Base-by-base conservation (phyloP, 2,329 filamentous ascomycete genomes). In the Xylaria sp. region DNA sequence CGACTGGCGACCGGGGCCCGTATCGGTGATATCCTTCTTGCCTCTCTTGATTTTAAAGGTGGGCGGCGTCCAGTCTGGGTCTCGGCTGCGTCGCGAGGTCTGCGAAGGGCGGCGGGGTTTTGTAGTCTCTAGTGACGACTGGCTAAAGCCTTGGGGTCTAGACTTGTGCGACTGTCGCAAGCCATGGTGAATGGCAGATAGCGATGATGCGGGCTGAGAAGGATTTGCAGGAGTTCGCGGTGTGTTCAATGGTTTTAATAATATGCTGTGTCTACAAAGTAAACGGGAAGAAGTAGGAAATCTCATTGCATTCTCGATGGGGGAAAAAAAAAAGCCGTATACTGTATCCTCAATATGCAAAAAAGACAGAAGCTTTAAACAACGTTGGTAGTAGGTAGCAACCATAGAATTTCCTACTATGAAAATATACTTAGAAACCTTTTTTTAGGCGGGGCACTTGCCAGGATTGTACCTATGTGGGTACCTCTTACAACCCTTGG, bases 131-230 rank as follows among this genome's bases (percentile, higher is more conserved):
- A 79, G 70, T n/a, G 76, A 76, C 15, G 70, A 73, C 4, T 60
- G 53, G 2, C 72, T 70, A 56, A 75, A 75, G 13, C 78, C 77
- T 62, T 79, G 78, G 20, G 76, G 75, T 58, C 75, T 72, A 41
- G 76, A 74, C 63, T 78, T 78, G 65, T 80, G 71, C 23, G 80
- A 81, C 41, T 74, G 68, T 30, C 89, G 87, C 63, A 93, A 83
- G 15, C 91, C 91, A 53, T 86, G 83, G 71, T 89, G 87, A 74
- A 94, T 93, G 50, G 90, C 91, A 10, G 90, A 91, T 67, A 93
- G 84, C 48, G 89, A 90, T 25, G 86, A 85, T 75, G 81, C 75
- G 23, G 62, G 59, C 67, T 84, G 83, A 39, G 69, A 75, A 62
- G 64, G 64, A 67, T 68, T 50, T 66, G 65, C 50, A 48, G 59